A percentile compares a stretch with the other conserved stretches of the same genome.
Conservation (phyloP, 345 rosid species). For the Viola odorata region DNA sequence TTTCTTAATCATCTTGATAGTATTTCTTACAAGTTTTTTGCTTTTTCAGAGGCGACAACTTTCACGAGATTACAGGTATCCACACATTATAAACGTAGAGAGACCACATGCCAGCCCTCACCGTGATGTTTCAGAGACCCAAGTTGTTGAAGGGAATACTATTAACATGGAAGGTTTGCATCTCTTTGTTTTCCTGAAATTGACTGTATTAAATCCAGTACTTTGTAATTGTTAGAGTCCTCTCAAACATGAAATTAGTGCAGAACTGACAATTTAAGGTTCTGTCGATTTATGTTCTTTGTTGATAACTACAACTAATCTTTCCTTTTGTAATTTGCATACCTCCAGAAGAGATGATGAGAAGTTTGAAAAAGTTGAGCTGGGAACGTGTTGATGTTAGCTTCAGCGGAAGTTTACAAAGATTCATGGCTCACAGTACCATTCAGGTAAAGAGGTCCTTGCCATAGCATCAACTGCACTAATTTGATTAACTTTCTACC, state of each 20-base stretch:
- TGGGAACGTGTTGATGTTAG: conserved; percentile 84
- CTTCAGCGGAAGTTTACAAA: conserved; percentile 63
- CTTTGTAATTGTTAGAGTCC: too few relatives aligned
- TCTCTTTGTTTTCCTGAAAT: conserved; percentile 10
- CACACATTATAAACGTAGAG: conserved; percentile 55
- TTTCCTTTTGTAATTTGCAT: conserved; percentile 5
- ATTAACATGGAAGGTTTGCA: conserved; percentile 62
- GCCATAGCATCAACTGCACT: background rate
- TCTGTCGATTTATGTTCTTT: too few relatives aligned
- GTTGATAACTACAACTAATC: too few relatives aligned
- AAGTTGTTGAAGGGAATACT: conserved; percentile 24
- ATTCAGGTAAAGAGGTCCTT: conserved; percentile 58
- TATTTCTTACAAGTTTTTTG: conserved; percentile 4
- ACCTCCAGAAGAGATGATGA: conserved; percentile 69
- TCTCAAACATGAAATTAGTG: too few relatives aligned
- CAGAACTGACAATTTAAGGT: too few relatives aligned
- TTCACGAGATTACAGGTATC: conserved; percentile 45
- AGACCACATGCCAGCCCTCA: conserved; percentile 16
- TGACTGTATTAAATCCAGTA: background rate
- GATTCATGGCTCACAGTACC: conserved; percentile 62
- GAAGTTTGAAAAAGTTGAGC: conserved; percentile 48
- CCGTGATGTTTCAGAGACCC: conserved; percentile 26
- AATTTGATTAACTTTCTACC: background rate
- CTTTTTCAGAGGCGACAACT: conserved; percentile 39
- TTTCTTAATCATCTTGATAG: conserved; percentile 9